Base-by-base conservation (phyloP, 257 asterid genomes). In the Schizonepeta tenuifolia region DNA sequence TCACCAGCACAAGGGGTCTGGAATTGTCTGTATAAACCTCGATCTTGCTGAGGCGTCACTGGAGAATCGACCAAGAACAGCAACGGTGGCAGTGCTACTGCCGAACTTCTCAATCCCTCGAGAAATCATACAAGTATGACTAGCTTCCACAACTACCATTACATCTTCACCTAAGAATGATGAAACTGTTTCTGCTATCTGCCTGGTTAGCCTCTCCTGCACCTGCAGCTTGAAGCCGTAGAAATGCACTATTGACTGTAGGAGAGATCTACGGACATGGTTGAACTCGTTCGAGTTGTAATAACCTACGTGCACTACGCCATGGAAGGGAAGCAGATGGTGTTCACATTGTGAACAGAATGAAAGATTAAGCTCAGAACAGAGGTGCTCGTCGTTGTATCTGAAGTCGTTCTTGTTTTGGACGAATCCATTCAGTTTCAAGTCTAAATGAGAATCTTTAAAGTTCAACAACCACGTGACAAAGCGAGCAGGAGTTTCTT, bases 141-240 rank as follows among this genome's bases (percentile, higher is more conserved):
- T 86, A 55, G 98, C 98, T 77, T 93, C 98, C 24, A 84, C 97
- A 5, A 90, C 93, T 3, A 90, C 96, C 75, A 93, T 87, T 49
- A 93, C 86, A 73, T 90, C 96, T 64, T 86, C 96, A 33, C 98
- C 97, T 65, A 89, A 72, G 50, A 89, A 40, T 2, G 89, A 73
- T 2, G 96, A 84, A 24, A 80, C 89, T 0, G 90, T 83, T 77
- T 93, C 98, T 4, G 97, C 98, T 81, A 93, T 86, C 80, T 93
- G 98, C 21, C 92, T 84, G 11, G 97, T 89, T 46, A 93, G 85
- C 90, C 97, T 89, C 76, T 93, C 98, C 77, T 93, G 98, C 12
- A 93, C 96, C 86, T 93, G 98, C 69, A 93, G 97, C 78, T 90
- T 93, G 80, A 89, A 93, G 9, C 98, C 97, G 31, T 82, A 89